Percentiles rank a stretch among this genome's conserved stretches.
Conservation (phyloP, 2,329 filamentous ascomycete species). For the Triangularia setosa region DNA sequence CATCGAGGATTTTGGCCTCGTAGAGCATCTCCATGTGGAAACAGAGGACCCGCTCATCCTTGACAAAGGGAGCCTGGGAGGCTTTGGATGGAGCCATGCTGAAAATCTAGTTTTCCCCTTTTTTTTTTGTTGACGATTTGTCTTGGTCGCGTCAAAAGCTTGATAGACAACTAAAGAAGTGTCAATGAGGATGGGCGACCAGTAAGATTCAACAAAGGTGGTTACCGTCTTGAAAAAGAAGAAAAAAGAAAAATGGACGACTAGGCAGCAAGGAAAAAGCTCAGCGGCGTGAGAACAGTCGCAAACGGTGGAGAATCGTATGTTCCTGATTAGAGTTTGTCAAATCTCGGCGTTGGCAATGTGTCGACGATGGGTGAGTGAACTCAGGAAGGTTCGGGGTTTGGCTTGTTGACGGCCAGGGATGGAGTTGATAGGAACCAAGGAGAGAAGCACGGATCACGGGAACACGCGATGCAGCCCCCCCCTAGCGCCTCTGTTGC, state of each 20-base stretch:
- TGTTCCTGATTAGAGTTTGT: not conserved
- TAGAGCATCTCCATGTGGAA: constrained; percentile 97
- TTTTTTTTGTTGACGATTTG: not conserved
- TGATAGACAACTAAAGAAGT: not conserved
- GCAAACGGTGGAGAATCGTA: not conserved
- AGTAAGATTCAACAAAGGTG: not conserved
- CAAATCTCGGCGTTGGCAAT: not conserved
- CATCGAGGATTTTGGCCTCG: constrained; percentile 90
- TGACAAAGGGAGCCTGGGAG: constrained; percentile 50
- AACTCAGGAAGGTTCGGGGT: not conserved
- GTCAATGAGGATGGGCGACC: not conserved
- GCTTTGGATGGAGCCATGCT: constrained; percentile 38
- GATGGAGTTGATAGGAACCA: not conserved
- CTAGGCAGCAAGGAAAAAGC: not conserved
- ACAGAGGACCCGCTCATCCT: constrained; percentile 93
- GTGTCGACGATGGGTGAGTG: not conserved
- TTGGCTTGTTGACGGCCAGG: not conserved
- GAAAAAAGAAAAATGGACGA: not conserved
- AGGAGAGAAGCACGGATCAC: constrained; percentile 23
- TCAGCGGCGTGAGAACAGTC: not conserved
- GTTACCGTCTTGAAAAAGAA: not conserved
- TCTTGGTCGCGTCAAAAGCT: not conserved
- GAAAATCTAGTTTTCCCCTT: not conserved
- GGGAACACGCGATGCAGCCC: constrained; percentile 21
- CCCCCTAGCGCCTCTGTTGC: not conserved